phyloP scores from a whole-genome alignment of 352 stramenopile species.

The Globisporangium radiosum region DNA sequence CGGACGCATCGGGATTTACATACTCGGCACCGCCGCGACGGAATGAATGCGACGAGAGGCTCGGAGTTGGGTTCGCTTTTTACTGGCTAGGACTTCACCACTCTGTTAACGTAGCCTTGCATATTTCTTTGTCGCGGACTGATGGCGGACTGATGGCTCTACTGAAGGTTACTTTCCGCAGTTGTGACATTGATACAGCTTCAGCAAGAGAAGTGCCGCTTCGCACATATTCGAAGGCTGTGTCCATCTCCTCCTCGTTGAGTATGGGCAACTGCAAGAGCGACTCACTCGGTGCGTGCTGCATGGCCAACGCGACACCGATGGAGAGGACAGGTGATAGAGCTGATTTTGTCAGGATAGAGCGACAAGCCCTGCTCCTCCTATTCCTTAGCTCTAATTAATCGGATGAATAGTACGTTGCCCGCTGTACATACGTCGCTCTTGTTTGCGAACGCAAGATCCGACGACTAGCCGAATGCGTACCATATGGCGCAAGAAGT shows the following conservation, averaged over 20 bases:
- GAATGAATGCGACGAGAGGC: conserved; percentile 19
- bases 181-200: no score
- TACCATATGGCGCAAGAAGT: conserved; percentile 24
- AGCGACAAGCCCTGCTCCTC: conserved; percentile 25
- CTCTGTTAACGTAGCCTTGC: background rate
- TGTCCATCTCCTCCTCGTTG: conserved; percentile 4
- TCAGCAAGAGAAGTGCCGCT: background rate
- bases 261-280: conserved; percentile 7
- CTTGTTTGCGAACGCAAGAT: conserved; percentile 21
- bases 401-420: conserved; percentile 17
- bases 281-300: conserved; percentile 6
- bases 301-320: conserved; percentile 11
- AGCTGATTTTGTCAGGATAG: conserved; percentile 13
- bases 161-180: no score
- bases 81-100: background rate
- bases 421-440: conserved; percentile 17
- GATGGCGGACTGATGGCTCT: no score
- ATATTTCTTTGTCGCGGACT: background rate
- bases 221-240: no score
- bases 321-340: conserved; percentile 20
- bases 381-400: conserved; percentile 22
- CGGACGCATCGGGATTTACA: conserved; percentile 9
- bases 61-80: conserved; percentile 7
- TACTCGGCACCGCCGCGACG: conserved; percentile 17
- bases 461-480: conserved; percentile 23